Evolutionary conservation across 2,329 filamentous ascomycete genomes (phyloP), one percentile per base, ranked within the genome.

Genomic region (Aulographum hederae): DNA sequence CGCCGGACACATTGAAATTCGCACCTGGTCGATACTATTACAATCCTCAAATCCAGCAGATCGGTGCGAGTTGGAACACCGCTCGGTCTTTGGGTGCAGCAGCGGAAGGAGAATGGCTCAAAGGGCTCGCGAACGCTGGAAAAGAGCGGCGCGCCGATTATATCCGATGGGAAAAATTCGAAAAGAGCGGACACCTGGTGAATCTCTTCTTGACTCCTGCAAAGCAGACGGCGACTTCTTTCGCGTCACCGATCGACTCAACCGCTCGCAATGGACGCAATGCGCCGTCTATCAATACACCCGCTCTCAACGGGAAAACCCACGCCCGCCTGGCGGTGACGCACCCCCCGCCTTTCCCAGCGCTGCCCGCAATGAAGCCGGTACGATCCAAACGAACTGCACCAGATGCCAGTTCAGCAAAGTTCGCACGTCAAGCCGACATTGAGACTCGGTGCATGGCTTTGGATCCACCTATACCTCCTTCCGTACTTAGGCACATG

Each of bases 161-260:
- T 18, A 62, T 68, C 18, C 68, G 76, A 31, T 86, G 78, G 74
- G 79, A 84, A 46, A 75, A 72, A 43, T 86, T 77, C 70, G 71
- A 74, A 39, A 52, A 61, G 28, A 54, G 53, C 25, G 47, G 52
- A 31, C 50, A 45, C 13, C 36, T 52, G 20, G 36, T 32, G 27
- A 36, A 34, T 16, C 19, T 36, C 18, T n/a, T 25, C n/a, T 34
- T 36, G 15, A 33, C 28, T n/a, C 12, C 10, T 11, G 3, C 14
- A 18, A n/a, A n/a, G n/a, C n/a, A n/a, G n/a, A n/a, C n/a, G n/a
- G n/a, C n/a, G n/a, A n/a, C n/a, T n/a, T n/a, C n/a, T n/a, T n/a
- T n/a, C n/a, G n/a, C n/a, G n/a, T n/a, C n/a, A n/a, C n/a, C n/a
- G n/a, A n/a, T n/a, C n/a, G n/a, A n/a, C n/a, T n/a, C n/a, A n/a